Base-by-base conservation (phyloP, 139 green algal species). In the Limnomonas spitsbergensis region DNA sequence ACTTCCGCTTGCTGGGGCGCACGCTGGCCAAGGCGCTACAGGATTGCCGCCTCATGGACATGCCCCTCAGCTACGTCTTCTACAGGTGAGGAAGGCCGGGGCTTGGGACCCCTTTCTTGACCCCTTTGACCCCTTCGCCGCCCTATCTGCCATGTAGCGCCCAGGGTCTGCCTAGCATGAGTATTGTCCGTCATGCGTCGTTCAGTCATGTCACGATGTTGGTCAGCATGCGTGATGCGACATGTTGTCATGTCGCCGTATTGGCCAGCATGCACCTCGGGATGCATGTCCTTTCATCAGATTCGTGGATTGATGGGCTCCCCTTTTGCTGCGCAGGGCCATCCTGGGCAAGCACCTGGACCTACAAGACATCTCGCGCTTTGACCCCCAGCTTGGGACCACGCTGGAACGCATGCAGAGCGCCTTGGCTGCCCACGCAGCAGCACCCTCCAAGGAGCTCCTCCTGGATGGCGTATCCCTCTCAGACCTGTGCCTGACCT, bases 401-500 rank as follows among this genome's bases (percentile, higher is more conserved):
- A 91, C 87, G 27, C 84, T 98, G 72, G 86, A 93, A 78, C 80
- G 87, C 91, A 7, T 81, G 24, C 38, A 68, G 39, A 37, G 32
- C 3, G 40, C 56, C 20, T 53, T n/a, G 42, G 7, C 40, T 29
- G 31, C 66, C 4, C 14, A 27, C 40, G 66, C 2, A 4, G 42
- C 61, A 53, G 73, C 73, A 42, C 66, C 38, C 52, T 27, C 71
- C 7, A 39, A 4, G 40, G n/a, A 80, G 1, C 40, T 97, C 52
- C 54, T 88, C 29, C 79, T 98, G 2, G 90, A 96, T 66, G 95
- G 91, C 38, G 78, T 81, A n/a, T 36, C 88, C 4, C 73, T 98
- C 32, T 89, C 94, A 37, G 95, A 98, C 79, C 87, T 99, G 35
- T 98, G 90, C 86, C 92, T 99, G n/a, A 88, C 89, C 29, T 99